Percentiles rank a stretch among this genome's conserved stretches.
These are phyloP conservation scores for Entelexis paramagnoliae DNA, from an alignment of 1,139 yeast genomes.

Conservation along the genomic window DNA sequence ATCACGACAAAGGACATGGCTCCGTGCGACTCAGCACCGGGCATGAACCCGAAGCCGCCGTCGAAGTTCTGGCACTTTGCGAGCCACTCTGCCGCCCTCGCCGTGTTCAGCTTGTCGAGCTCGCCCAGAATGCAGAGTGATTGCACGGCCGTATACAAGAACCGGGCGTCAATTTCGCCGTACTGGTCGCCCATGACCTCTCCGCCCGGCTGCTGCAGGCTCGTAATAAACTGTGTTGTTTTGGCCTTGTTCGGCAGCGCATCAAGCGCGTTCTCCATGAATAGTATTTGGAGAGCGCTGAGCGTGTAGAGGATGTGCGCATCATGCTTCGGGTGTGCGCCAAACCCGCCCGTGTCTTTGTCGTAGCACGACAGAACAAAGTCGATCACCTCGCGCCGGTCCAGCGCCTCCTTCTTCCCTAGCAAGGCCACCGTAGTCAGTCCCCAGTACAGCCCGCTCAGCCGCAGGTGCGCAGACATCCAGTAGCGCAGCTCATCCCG, in stretches of 20 bases:
- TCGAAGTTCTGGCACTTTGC: slow-evolving; percentile 74
- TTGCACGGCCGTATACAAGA: slow-evolving; percentile 72
- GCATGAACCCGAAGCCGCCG: slow-evolving; percentile 90
- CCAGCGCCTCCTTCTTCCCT: slow-evolving; percentile 48
- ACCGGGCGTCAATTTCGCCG: slow-evolving; percentile 89
- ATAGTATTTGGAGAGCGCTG: slow-evolving; percentile 72
- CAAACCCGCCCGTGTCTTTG: slow-evolving; percentile 60
- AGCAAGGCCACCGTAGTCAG: slow-evolving; percentile 61
- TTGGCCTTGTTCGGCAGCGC: slow-evolving; percentile 26
- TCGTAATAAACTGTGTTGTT: slow-evolving; percentile 41
- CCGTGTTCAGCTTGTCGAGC: slow-evolving; percentile 49
- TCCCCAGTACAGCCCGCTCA: slow-evolving; percentile 95
- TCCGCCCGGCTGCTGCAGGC: slow-evolving; percentile 62
- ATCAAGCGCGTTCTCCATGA: slow-evolving; percentile 53
- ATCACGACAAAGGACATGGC: slow-evolving; percentile 83
- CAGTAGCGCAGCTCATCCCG: slow-evolving; percentile 65
- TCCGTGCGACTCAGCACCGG: slow-evolving; percentile 92
- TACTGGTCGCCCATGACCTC: slow-evolving; percentile 80
- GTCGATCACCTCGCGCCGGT: slow-evolving; percentile 48
- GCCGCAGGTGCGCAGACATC: slow-evolving; percentile 78
- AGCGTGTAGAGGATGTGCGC: slow-evolving; percentile 81
- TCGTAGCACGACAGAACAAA: slow-evolving; percentile 62
- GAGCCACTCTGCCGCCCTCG: slow-evolving; percentile 57
- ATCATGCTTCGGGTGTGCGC: slow-evolving; percentile 82
- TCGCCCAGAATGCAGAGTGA: slow-evolving; percentile 58